phyloP scores from a whole-genome alignment of 2,329 filamentous ascomycete species.

The Stagonosporopsis chrysanthemi region DNA sequence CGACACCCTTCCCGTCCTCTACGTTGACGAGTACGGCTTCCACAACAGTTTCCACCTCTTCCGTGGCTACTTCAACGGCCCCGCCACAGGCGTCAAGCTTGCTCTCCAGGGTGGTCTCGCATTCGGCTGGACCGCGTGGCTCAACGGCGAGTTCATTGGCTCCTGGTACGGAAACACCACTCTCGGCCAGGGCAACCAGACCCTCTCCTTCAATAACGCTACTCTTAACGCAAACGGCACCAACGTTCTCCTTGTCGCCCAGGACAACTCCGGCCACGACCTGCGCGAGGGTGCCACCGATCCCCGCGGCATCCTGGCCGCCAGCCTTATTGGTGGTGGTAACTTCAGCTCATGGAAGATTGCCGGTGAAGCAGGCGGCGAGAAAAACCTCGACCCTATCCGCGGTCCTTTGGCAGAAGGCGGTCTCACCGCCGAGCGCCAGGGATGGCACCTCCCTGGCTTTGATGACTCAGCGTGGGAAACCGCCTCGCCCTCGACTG shows the following conservation, averaged over 20 bases:
- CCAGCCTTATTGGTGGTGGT: constrained; percentile 55
- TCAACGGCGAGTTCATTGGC: constrained; percentile 65
- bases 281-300: constrained; percentile 58
- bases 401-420: constrained; percentile 66
- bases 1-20: constrained; percentile 50
- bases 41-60: constrained; percentile 53
- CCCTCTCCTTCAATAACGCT: constrained; percentile 61
- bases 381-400: constrained; percentile 60
- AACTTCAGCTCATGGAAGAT: constrained; percentile 65
- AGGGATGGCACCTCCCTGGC: constrained; percentile 66
- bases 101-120: constrained; percentile 63
- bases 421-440: constrained; percentile 64
- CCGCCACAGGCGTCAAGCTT: constrained; percentile 56
- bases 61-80: constrained; percentile 51
- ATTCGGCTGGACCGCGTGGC: constrained; percentile 65
- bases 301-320: constrained; percentile 62
- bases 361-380: constrained; percentile 63
- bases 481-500: constrained; percentile 46
- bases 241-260: constrained; percentile 63
- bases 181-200: constrained; percentile 43
- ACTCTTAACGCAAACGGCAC: constrained; percentile 50
- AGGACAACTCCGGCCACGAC: constrained; percentile 68
- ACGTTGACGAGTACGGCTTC: constrained; percentile 54
- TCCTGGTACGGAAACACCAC: constrained; percentile 62
- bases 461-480: constrained; percentile 60